phyloP scores from a whole-genome alignment of 2,329 filamentous ascomycete species.

The Penicillium occitanis region DNA sequence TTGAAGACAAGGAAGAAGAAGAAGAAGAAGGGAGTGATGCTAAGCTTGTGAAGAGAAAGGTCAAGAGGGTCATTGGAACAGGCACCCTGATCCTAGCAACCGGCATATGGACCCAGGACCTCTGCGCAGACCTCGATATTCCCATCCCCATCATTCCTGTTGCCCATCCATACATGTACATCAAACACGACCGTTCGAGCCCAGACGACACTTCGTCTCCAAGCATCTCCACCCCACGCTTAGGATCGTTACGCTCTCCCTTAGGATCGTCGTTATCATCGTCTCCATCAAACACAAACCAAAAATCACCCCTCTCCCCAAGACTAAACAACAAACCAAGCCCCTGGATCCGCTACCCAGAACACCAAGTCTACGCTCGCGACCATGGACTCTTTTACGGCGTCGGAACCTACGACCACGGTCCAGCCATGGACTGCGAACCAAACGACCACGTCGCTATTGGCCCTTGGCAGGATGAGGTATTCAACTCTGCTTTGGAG shows the following conservation, averaged over 20 bases:
- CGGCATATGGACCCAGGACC: constrained; percentile 33
- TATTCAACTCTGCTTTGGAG: constrained; percentile 21
- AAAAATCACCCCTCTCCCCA: not conserved
- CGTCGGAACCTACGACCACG: constrained; percentile 36
- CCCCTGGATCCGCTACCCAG: constrained; percentile 39
- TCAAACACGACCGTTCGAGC: constrained; percentile 22
- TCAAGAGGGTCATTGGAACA: not conserved
- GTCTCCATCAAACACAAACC: not conserved
- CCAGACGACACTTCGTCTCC: not conserved
- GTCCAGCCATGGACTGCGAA: constrained; percentile 25
- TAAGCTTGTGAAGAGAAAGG: not conserved
- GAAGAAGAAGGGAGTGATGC: not conserved
- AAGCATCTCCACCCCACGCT: not conserved
- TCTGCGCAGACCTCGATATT: constrained; percentile 26
- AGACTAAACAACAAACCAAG: constrained; percentile 7
- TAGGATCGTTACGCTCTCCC: not conserved
- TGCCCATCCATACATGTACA: constrained; percentile 39
- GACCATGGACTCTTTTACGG: constrained; percentile 37
- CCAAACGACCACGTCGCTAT: constrained; percentile 24
- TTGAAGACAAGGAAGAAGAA: constrained; percentile 18
- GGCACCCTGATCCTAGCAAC: constrained; percentile 27
- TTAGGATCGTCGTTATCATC: not conserved
- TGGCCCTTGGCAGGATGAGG: constrained; percentile 30
- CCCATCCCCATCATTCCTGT: constrained; percentile 37
- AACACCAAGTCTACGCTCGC: constrained; percentile 37